Evolutionary conservation across 2,329 filamentous ascomycete genomes (phyloP).

Genomic region (Pezicula radicicola): DNA sequence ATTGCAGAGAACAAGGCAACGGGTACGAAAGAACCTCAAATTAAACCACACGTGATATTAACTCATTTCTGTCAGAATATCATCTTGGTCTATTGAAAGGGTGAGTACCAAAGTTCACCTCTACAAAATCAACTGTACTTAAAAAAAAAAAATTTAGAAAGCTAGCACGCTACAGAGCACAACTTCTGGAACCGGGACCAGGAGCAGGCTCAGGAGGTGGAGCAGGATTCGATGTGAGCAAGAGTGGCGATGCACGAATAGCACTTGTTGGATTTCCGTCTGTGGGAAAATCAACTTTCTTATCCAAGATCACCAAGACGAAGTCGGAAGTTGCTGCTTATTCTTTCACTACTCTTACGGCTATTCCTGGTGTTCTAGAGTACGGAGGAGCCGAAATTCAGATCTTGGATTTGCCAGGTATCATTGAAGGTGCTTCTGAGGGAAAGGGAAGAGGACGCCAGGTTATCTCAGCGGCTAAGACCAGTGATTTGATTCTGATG

Average conservation of each 20-base stretch:
- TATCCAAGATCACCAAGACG: slow-evolving; percentile 99
- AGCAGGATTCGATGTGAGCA: slow-evolving; percentile 88
- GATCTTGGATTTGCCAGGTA: slow-evolving; percentile 94
- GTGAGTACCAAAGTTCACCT: slow-evolving; percentile 45
- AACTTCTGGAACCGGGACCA: slow-evolving; percentile 84
- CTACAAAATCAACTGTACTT: slow-evolving; percentile 4
- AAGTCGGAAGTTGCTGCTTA: slow-evolving; percentile 95
- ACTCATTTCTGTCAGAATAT: slow-evolving; percentile 66
- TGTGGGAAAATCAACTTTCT: slow-evolving; percentile 95
- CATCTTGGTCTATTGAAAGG: slow-evolving; percentile 97
- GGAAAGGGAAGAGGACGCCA: slow-evolving; percentile 94
- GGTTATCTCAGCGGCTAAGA: slow-evolving; percentile 97
- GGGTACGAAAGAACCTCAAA: slow-evolving; percentile 55
- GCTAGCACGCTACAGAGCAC: slow-evolving; percentile 88
- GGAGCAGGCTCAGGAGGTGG: slow-evolving; percentile 77
- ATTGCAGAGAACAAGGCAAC: slow-evolving; percentile 93
- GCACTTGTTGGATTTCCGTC: slow-evolving; percentile 98
- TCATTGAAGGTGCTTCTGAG: slow-evolving; percentile 94
- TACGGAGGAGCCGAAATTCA: slow-evolving; percentile 98
- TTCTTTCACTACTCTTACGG: slow-evolving; percentile 94
- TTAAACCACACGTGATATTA: slow-evolving; percentile 21
- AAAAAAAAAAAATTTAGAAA: slow-evolving; percentile 56
- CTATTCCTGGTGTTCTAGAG: slow-evolving; percentile 94
- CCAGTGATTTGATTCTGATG: slow-evolving; percentile 96
- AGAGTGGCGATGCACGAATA: slow-evolving; percentile 94